Percentiles rank a stretch among this genome's conserved stretches.
phyloP scores from a whole-genome alignment of 768 basidiomycete species.

The Leccinum subtestaceum region DNA sequence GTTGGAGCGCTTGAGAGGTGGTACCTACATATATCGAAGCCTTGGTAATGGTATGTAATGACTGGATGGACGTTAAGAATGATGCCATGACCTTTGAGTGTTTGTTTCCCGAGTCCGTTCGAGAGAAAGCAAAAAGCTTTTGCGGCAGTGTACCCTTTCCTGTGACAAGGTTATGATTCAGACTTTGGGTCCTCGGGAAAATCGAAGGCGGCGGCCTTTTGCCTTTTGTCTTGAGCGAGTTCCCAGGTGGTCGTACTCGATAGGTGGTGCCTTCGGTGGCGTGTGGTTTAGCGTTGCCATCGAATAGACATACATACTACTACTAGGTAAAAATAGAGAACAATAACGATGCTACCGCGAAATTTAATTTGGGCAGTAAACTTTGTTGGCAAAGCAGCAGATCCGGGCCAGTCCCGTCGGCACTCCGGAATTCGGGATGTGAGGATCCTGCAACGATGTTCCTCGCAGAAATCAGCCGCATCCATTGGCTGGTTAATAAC shows the following conservation, averaged over 20 bases:
- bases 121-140: conserved; percentile 90
- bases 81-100: conserved; percentile 52
- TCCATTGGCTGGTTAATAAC: no score
- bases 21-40: conserved; percentile 37
- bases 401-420: no score
- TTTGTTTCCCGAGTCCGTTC: conserved; percentile 67
- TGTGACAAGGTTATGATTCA: conserved; percentile 17
- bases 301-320: no score
- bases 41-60: conserved; percentile 32
- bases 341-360: conserved; percentile 16
- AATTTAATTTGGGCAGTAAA: no score
- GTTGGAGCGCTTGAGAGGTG: conserved; percentile 32
- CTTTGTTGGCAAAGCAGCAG: no score
- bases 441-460: no score
- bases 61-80: conserved; percentile 30
- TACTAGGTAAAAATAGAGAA: neutral
- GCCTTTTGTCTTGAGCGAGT: conserved; percentile 82
- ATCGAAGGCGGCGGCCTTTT: conserved; percentile 77
- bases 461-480: no score
- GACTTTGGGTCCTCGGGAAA: conserved; percentile 78
- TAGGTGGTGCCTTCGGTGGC: conserved; percentile 67
- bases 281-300: conserved; percentile 40
- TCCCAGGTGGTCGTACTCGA: conserved; percentile 65
- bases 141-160: conserved; percentile 65
- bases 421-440: no score